phyloP scores from a whole-genome alignment of 495 filamentous ascomycete species.

The Daldinia caldariorum region DNA sequence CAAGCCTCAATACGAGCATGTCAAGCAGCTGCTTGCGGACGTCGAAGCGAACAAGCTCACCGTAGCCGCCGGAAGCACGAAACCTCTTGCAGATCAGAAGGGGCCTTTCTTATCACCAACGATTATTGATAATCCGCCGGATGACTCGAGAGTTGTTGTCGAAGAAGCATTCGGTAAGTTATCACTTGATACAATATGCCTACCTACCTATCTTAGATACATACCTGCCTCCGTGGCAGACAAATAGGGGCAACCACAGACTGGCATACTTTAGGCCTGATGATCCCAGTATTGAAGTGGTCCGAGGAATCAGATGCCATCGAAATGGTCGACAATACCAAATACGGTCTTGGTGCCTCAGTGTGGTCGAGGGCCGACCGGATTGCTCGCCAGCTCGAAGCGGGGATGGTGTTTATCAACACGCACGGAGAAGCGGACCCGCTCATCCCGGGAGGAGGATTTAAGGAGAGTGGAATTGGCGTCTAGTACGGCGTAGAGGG shows the following conservation, averaged over 20 bases:
- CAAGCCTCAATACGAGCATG: conserved; percentile 55
- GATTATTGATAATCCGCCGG: conserved; percentile 68
- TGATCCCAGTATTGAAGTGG: too few relatives aligned
- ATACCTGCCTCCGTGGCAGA: too few relatives aligned
- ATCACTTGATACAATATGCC: not conserved
- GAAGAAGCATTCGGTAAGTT: conserved; percentile 57
- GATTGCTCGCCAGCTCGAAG: conserved; percentile 56
- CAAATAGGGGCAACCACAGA: conserved; percentile 46
- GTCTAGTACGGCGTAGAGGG: too few relatives aligned
- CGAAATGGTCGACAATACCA: conserved; percentile 58
- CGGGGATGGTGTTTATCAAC: conserved; percentile 55
- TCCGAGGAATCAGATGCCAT: conserved; percentile 52
- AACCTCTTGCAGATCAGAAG: conserved; percentile 44
- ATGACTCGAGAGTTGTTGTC: conserved; percentile 59
- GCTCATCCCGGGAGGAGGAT: too few relatives aligned
- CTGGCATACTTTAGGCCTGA: too few relatives aligned
- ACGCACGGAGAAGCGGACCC: too few relatives aligned
- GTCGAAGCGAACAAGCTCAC: conserved; percentile 53
- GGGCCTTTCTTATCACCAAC: conserved; percentile 65
- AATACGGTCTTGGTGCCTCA: conserved; percentile 60
- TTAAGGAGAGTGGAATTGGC: too few relatives aligned
- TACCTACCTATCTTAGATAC: too few relatives aligned
- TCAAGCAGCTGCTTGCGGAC: conserved; percentile 58
- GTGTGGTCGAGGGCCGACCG: conserved; percentile 59
- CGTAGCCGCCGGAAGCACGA: conserved; percentile 54